phyloP scores from a whole-genome alignment of 1,284 basidiomycete species.

The Trametes polyzona region DNA sequence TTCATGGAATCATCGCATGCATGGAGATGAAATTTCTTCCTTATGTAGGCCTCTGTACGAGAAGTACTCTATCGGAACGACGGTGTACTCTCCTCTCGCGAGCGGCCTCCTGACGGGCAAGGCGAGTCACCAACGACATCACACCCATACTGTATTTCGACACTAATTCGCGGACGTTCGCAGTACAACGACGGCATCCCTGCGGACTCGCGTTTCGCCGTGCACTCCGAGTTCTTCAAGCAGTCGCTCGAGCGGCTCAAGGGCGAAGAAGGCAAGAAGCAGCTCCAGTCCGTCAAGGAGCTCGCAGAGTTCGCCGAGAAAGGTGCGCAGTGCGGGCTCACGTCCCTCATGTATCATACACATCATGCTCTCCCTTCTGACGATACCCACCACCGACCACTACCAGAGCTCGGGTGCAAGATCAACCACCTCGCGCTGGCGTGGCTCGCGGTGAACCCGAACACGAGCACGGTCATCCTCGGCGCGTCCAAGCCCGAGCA shows the following conservation, averaged over 20 bases:
- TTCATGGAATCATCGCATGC: not conserved
- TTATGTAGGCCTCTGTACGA: conserved; percentile 54
- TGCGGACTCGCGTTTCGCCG: conserved; percentile 63
- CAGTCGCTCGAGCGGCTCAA: conserved; percentile 50
- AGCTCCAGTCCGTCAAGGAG: conserved; percentile 71
- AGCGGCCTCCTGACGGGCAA: conserved; percentile 76
- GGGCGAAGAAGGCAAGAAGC: conserved; percentile 58
- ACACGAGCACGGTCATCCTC: conserved; percentile 62
- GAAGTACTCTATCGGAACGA: conserved; percentile 67
- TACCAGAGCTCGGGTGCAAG: conserved; percentile 55
- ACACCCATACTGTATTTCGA: no score
- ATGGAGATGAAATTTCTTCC: conserved; percentile 6
- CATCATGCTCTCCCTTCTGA: not conserved
- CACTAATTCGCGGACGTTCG: not conserved
- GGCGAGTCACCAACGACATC: conserved; percentile 38
- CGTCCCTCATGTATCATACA: not conserved
- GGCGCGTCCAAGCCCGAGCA: conserved; percentile 64
- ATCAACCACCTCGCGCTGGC: conserved; percentile 72
- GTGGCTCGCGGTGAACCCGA: conserved; percentile 69
- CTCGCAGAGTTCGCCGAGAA: conserved; percentile 70
- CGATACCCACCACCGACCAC: not conserved
- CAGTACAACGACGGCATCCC: conserved; percentile 55
- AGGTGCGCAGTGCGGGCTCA: conserved; percentile 28
- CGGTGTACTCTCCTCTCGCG: conserved; percentile 77
- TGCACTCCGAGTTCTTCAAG: conserved; percentile 54